Conservation (phyloP, 257 asterid species). For the Capsicum rhomboideum region DNA sequence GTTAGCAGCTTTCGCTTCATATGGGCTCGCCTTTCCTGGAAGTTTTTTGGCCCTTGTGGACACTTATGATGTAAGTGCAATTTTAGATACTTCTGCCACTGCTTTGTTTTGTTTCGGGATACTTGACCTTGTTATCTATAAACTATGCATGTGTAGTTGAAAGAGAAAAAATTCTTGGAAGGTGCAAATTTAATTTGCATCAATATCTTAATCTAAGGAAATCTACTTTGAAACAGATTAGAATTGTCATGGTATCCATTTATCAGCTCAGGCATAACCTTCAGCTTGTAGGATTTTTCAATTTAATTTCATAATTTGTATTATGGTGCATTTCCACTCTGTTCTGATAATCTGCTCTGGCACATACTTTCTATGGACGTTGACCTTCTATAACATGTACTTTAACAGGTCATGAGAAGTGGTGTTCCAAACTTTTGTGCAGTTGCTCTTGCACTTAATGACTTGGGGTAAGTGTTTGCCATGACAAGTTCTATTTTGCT, state of each 20-base stretch:
- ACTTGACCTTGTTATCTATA: not conserved
- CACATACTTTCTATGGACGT: not conserved
- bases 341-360: not conserved
- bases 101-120: not conserved
- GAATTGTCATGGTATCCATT: not conserved
- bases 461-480: constrained; percentile 63
- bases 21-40: constrained; percentile 85
- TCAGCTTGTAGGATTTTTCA: not conserved
- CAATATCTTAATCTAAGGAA: not conserved
- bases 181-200: not conserved
- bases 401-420: constrained; percentile 80
- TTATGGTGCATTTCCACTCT: not conserved
- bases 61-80: constrained; percentile 81
- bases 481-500: not conserved
- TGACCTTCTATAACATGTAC: constrained; percentile 4
- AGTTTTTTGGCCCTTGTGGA: constrained; percentile 85
- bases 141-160: not conserved
- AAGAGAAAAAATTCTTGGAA: not conserved
- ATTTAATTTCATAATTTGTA: not conserved
- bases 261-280: not conserved
- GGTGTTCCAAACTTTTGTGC: constrained; percentile 97
- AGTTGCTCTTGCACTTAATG: constrained; percentile 86
- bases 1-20: constrained; percentile 77
- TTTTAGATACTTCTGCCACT: not conserved
- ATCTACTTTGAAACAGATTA: not conserved